Evolutionary conservation across 768 basidiomycete species (phyloP), one percentile per base, ranked within the genome.

Genomic region (Tulasnella sp.): DNA sequence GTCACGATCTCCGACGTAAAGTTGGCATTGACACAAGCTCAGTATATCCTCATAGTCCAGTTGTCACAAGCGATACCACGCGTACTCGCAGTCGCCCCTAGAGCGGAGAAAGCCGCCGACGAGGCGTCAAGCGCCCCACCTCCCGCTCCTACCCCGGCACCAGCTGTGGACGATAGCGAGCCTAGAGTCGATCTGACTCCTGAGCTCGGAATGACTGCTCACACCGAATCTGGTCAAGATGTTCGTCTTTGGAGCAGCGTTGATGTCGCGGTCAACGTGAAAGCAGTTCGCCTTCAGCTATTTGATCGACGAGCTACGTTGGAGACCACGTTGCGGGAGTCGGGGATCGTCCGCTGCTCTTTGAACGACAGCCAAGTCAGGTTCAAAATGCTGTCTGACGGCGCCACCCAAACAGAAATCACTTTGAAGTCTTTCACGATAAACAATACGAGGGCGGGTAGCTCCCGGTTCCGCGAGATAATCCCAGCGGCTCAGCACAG

Each of bases 371-470:
- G 90, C 80, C 89, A 87, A 42, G 86, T 98, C 77, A 90, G 94
- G 71, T 87, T 93, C 81, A 97, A 98, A 84, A 86, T 90, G 81
- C 87, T 95, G 35, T 92, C 91, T 26, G 90, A 96, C 83, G 92
- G 93, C 26, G 89, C 94, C n/a, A 87, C 89, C 79, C 95, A 98
- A 83, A 91, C 92, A 2, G 96, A 98, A 84, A 85, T 98, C 71
- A 87, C 95, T 37, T 84, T 98, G n/a, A 90, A 91, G 81, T 96
- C 97, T 0, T 92, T 99, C 82, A 95, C 95, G 0, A 92, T 98
- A 87, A 91, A 89, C 83, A 96, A 97, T 83, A 98, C 91, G 2
- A 88, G 92, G 74, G 89, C 93, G 0, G 94, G 94, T 9, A 86
- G 86, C 70, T 93, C 94, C 35, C 91, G 89, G 81, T 98, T 96